Evolutionary conservation across 371 early-diverging fungal species (phyloP).

Genomic region (Dichotomocladium elegans): DNA sequence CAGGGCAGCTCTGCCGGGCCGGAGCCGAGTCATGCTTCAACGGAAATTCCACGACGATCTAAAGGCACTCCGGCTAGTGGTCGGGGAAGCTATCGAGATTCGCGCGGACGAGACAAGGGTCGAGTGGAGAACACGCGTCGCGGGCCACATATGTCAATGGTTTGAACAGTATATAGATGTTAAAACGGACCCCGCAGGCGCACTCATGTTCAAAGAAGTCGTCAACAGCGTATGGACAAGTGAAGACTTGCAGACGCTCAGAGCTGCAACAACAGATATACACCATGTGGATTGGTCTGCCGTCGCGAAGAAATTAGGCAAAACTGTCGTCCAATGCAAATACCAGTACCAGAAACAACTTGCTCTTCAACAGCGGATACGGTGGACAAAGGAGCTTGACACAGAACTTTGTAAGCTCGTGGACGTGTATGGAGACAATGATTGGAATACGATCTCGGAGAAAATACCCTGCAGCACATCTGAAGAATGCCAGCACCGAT

Average conservation of each 20-base stretch:
- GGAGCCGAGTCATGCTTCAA: conserved; percentile 14
- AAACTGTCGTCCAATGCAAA: conserved; percentile 18
- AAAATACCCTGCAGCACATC: conserved; percentile 1
- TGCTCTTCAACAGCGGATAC: neutral
- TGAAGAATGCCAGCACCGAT: conserved; percentile 18
- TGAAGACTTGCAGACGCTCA: conserved; percentile 8
- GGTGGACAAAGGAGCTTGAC: conserved; percentile 29
- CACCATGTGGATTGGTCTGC: conserved; percentile 14
- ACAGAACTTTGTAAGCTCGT: conserved; percentile 10
- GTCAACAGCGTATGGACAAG: conserved; percentile 15
- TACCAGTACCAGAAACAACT: conserved; percentile 6
- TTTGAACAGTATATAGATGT: conserved; percentile 4
- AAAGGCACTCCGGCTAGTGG: conserved; percentile 4
- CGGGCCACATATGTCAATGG: conserved; percentile 12
- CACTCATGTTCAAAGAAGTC: neutral
- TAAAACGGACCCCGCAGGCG: neutral
- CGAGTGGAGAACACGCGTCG: conserved; percentile 22
- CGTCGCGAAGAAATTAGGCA: conserved; percentile 12
- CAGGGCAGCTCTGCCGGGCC: conserved; percentile 16
- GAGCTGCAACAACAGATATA: neutral
- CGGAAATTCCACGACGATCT: conserved; percentile 18
- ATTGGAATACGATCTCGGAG: conserved; percentile 16
- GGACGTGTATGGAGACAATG: neutral
- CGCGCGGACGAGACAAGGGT: conserved; percentile 11
- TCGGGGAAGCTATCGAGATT: conserved; percentile 10